Percentiles rank a stretch among this genome's conserved stretches.
phyloP scores from a whole-genome alignment of 345 rosid species.

The Hibiscus tridactylites region DNA sequence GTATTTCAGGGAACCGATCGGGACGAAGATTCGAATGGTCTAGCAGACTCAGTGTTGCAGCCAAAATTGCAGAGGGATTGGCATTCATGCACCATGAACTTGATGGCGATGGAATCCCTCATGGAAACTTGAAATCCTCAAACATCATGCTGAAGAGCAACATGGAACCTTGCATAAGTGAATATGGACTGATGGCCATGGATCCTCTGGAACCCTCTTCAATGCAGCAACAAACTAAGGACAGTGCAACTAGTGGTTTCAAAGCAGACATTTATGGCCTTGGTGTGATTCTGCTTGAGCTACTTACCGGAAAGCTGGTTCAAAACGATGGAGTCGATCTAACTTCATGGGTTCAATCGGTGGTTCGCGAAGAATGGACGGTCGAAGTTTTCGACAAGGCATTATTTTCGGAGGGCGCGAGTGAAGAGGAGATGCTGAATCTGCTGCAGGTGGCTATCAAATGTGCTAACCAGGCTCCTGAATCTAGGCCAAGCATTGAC shows the following conservation, averaged over 20 bases:
- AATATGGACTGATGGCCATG: slow-evolving; percentile 39
- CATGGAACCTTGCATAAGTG: slow-evolving; percentile 58
- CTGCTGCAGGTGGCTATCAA: slow-evolving; percentile 52
- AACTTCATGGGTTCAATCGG: slow-evolving; percentile 50
- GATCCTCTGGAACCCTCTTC: slow-evolving; percentile 15
- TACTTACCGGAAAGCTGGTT: slow-evolving; percentile 42
- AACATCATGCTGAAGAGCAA: slow-evolving; percentile 40
- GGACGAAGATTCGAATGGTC: slow-evolving; percentile 39
- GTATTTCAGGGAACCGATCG: slow-evolving; percentile 27
- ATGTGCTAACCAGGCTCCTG: slow-evolving; percentile 32
- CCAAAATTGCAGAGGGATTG: slow-evolving; percentile 31
- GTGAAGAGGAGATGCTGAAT: slow-evolving; percentile 51
- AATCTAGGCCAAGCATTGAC: slow-evolving; percentile 32
- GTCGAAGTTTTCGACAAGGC: slow-evolving; percentile 54
- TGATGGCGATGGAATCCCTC: slow-evolving; percentile 22
- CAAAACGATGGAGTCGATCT: slow-evolving; percentile 37
- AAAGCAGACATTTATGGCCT: slow-evolving; percentile 34
- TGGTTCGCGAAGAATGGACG: slow-evolving; percentile 54
- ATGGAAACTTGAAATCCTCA: slow-evolving; percentile 59
- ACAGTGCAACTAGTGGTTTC: slow-evolving; percentile 14
- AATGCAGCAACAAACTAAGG: not conserved
- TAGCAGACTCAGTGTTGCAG: slow-evolving; percentile 38
- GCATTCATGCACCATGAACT: slow-evolving; percentile 46
- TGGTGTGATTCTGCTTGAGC: slow-evolving; percentile 51
- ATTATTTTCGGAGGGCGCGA: slow-evolving; percentile 35